Evolutionary conservation across 768 basidiomycete species (phyloP), one percentile per base, ranked within the genome.

Genomic region (Mycena olivaceomarginata): DNA sequence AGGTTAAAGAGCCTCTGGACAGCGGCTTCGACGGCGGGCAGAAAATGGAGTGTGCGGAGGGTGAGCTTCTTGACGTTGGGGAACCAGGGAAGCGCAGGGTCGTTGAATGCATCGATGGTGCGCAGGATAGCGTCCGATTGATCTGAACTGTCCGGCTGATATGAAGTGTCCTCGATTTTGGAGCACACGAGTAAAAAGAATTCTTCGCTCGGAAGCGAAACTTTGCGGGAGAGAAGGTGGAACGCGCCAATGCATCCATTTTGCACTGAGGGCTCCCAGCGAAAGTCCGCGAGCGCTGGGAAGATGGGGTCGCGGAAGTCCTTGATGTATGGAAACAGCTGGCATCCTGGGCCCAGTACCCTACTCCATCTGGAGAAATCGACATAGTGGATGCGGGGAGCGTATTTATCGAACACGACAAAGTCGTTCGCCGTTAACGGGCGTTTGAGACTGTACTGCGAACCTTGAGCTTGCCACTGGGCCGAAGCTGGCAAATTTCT

Each of bases 1-100:
- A 79, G 48, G 37, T 69, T 72, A 4, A 31, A 18, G 25, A 76
- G 70, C 25, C 22, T 62, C 12, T 46, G 78, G 20, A 79, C 48
- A 1, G 78, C 78, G 0, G 64, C 22, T 15, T 41, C 40, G 16
- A 72, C 46, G 11, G 67, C 78, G 12, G 78, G 78, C n/a, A 79
- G 78, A n/a, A 67, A 77, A 56, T 79, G 64, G 5, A 79, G 37
- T 13, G 75, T 79, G 37, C 78, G 78, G 40, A 79, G 68, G 6
- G 59, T 74, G 57, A 79, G 59, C 60, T 73, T 73, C 65, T 77
- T 76, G 31, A 79, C 78, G 43, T 76, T 70, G 12, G 78, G 78
- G 7, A 79, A 65, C 78, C 78, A 79, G 16, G 72, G 78, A 25
- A 79, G 75, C 8, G 75, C 60, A 10, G 78, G 75, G 40, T 79